Evolutionary conservation across 2,329 filamentous ascomycete species (phyloP).

Genomic region (Clarireedia monteithiana): DNA sequence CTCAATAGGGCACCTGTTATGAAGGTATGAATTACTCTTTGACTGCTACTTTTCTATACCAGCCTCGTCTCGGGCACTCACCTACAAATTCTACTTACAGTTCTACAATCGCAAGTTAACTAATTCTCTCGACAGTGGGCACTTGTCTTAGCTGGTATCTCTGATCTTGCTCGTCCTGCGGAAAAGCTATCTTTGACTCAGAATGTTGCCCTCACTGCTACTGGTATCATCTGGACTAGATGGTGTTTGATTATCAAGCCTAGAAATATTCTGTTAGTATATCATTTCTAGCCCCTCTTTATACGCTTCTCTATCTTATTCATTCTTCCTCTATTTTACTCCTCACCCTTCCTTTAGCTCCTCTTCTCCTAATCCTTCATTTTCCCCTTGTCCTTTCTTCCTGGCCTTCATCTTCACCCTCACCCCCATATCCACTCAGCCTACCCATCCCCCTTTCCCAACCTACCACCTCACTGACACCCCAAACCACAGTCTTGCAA

Average conservation of each 20-base stretch:
- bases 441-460: no score
- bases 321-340: neutral
- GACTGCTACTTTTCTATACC: neutral
- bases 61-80: neutral
- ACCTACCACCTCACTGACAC: neutral
- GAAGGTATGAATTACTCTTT: conserved; percentile 47
- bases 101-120: neutral
- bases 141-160: conserved; percentile 83
- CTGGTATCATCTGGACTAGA: conserved; percentile 93
- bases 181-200: conserved; percentile 90
- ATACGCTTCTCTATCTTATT: neutral
- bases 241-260: conserved; percentile 98
- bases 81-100: neutral
- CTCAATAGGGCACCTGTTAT: conserved; percentile 76
- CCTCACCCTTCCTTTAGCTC: neutral
- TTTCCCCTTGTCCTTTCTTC: no score
- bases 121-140: conserved; percentile 52
- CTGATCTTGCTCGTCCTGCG: conserved; percentile 84
- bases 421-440: no score
- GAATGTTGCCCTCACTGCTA: conserved; percentile 83
- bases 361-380: neutral
- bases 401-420: no score
- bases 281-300: conserved; percentile 12
- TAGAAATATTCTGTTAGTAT: conserved; percentile 73
- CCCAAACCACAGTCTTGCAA: conserved; percentile 56